Percentiles rank a stretch among this genome's conserved stretches.
Conservation (phyloP, 139 green algal genomes). For the Gonium pectorale region DNA sequence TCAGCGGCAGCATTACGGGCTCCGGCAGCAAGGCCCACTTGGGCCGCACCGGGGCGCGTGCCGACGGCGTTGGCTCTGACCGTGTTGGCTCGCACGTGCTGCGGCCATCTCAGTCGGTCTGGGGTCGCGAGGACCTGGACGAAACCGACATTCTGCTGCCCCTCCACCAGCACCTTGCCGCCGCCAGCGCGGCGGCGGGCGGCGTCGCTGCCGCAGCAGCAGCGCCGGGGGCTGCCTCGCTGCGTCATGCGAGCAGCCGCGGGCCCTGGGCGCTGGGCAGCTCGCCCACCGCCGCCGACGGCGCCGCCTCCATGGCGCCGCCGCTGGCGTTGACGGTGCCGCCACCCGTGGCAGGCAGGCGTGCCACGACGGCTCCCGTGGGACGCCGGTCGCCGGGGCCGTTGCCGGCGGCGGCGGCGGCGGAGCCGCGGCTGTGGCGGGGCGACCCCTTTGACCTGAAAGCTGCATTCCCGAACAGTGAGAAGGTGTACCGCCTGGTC, state of each 20-base stretch:
- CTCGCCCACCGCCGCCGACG: too few relatives aligned
- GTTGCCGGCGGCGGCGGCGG: neutral
- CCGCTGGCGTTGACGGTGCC: neutral
- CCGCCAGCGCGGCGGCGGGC: neutral
- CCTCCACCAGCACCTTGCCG: neutral
- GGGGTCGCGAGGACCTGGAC: slow-evolving; percentile 27
- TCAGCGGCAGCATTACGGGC: neutral
- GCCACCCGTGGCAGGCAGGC: neutral
- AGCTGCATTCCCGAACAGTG: slow-evolving; percentile 9
- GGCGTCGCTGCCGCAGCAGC: neutral
- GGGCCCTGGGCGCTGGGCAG: too few relatives aligned
- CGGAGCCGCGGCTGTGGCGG: slow-evolving; percentile 33
- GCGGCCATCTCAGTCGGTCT: slow-evolving; percentile 35
- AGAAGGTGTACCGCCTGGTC: slow-evolving; percentile 35
- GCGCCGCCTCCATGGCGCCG: neutral
- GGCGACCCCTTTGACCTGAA: slow-evolving; percentile 20
- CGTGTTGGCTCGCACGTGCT: neutral
- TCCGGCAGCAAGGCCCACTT: too few relatives aligned
- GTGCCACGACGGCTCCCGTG: slow-evolving; percentile 20
- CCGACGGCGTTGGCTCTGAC: too few relatives aligned
- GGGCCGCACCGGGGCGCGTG: too few relatives aligned
- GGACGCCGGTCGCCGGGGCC: neutral
- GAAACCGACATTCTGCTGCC: slow-evolving; percentile 33
- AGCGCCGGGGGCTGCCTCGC: too few relatives aligned
- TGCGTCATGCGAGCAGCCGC: too few relatives aligned